phyloP scores from a whole-genome alignment of 805 yeast species.

The Debaryomyces hansenii region DNA sequence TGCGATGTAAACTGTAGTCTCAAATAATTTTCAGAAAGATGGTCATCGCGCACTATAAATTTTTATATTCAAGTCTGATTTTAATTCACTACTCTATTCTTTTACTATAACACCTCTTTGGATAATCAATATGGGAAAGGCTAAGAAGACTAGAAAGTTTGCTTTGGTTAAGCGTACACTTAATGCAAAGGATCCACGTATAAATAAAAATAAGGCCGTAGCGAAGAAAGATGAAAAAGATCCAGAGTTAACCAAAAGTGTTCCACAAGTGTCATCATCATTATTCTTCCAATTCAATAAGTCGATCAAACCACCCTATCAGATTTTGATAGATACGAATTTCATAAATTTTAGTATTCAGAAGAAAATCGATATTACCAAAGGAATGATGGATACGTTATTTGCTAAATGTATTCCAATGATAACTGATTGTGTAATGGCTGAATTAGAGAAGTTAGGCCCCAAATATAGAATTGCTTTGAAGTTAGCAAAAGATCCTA shows the following conservation, averaged over 20 bases:
- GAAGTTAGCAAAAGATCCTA: constrained; percentile 88
- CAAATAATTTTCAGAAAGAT: not conserved
- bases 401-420: constrained; percentile 95
- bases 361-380: constrained; percentile 90
- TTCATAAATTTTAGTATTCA: constrained; percentile 95
- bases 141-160: constrained; percentile 94
- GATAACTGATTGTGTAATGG: constrained; percentile 96
- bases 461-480: constrained; percentile 93
- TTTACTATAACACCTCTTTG: not conserved
- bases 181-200: constrained; percentile 68
- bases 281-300: constrained; percentile 91
- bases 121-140: constrained; percentile 77
- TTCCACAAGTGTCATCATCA: constrained; percentile 94
- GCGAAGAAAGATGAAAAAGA: constrained; percentile 49
- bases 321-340: constrained; percentile 92
- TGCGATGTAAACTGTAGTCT: no score
- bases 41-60: not conserved
- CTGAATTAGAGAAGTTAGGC: constrained; percentile 94
- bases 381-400: constrained; percentile 95
- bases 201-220: constrained; percentile 37
- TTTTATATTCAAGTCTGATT: not conserved
- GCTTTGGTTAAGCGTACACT: constrained; percentile 87
- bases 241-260: constrained; percentile 55
- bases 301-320: constrained; percentile 97
- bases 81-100: not conserved